Evolutionary conservation across 257 asterid genomes (phyloP).

Genomic region (Agastache rugosa): DNA sequence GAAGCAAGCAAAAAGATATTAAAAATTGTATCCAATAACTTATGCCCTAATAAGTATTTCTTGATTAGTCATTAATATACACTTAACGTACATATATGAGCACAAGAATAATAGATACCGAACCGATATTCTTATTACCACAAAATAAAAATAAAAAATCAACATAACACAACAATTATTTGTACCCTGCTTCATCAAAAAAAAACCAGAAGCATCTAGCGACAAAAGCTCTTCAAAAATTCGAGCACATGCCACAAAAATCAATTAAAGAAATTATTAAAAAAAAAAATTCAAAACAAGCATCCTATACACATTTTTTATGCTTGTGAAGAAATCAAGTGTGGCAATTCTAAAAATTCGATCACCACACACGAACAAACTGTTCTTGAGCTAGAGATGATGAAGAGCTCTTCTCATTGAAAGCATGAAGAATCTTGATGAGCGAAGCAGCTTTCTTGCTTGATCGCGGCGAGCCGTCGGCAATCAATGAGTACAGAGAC

Average conservation of each 20-base stretch:
- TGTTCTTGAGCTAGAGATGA: conserved; percentile 53
- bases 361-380: conserved; percentile 69
- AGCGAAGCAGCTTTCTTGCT: conserved; percentile 75
- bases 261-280: background rate
- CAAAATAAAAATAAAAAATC: too few species aligned
- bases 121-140: background rate
- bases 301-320: conserved; percentile 40
- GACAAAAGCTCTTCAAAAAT: conserved; percentile 63
- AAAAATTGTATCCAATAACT: too few species aligned
- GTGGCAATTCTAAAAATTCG: conserved; percentile 42
- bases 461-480: conserved; percentile 57
- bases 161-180: too few species aligned
- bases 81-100: too few species aligned
- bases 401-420: conserved; percentile 57
- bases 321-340: conserved; percentile 31
- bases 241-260: conserved; percentile 53
- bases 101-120: too few species aligned
- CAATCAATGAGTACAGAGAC: conserved; percentile 58
- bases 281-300: background rate
- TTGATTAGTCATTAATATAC: too few species aligned
- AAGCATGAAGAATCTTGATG: conserved; percentile 68
- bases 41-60: too few species aligned
- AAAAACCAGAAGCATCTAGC: conserved; percentile 47
- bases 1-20: too few species aligned
- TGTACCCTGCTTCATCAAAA: conserved; percentile 50